Conservation (phyloP, 2,329 filamentous ascomycete genomes). For the Verticillium nubilum region DNA sequence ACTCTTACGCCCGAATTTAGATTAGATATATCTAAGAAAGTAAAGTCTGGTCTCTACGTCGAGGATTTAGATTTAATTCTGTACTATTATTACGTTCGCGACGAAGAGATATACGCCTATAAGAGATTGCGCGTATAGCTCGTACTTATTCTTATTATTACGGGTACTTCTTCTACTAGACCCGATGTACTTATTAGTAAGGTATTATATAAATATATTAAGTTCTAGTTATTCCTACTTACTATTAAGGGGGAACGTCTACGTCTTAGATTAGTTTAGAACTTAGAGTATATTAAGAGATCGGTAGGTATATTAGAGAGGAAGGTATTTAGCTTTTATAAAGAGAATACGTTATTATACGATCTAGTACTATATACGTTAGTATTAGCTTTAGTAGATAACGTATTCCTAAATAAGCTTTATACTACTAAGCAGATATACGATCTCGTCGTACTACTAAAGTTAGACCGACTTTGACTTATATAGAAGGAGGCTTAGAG, state of each 20-base stretch:
- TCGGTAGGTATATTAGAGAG: slow-evolving; percentile 14
- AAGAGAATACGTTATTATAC: slow-evolving; percentile 14
- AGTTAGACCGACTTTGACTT: slow-evolving; percentile 13
- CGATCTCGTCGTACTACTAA: slow-evolving; percentile 13
- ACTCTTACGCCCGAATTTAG: slow-evolving; percentile 7
- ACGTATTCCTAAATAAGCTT: slow-evolving; percentile 16
- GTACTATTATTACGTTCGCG: slow-evolving; percentile 14
- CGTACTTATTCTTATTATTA: slow-evolving; percentile 13
- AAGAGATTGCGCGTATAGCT: slow-evolving; percentile 17
- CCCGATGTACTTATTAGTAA: slow-evolving; percentile 17
- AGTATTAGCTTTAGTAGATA: slow-evolving; percentile 17
- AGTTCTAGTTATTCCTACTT: slow-evolving; percentile 18
- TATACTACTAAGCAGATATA: slow-evolving; percentile 15
- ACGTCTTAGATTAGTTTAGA: slow-evolving; percentile 15
- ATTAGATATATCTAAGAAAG: slow-evolving; percentile 15
- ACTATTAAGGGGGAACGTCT: slow-evolving; percentile 8
- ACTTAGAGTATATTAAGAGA: slow-evolving; percentile 19
- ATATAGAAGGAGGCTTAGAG: slow-evolving; percentile 15
- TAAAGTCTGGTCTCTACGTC: slow-evolving; percentile 15
- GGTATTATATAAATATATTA: slow-evolving; percentile 17
- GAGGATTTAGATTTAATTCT: slow-evolving; percentile 17
- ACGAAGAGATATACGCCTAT: slow-evolving; percentile 16
- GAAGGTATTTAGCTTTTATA: slow-evolving; percentile 18
- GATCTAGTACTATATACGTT: slow-evolving; percentile 14
- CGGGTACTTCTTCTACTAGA: no score